A percentile compares a stretch with the other conserved stretches of the same genome.
phyloP scores from a whole-genome alignment of 768 basidiomycete genomes.

The Favolaschia claudopus region DNA sequence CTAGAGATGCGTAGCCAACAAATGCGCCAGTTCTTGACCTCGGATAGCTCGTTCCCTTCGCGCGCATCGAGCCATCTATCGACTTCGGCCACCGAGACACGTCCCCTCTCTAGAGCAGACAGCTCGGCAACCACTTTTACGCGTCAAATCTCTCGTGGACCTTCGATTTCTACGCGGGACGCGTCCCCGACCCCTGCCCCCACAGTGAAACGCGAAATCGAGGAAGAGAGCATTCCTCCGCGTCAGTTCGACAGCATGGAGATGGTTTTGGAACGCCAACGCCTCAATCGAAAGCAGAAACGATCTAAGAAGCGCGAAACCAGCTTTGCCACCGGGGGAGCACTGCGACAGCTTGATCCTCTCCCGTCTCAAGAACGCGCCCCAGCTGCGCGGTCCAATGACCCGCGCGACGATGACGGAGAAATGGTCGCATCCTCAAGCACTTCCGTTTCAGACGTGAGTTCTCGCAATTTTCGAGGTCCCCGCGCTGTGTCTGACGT shows the following conservation, averaged over 20 bases:
- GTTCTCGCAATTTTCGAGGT: constrained; percentile 44
- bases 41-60: constrained; percentile 55
- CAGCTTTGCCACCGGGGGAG: constrained; percentile 33
- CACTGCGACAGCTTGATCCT: constrained; percentile 49
- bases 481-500: constrained; percentile 23
- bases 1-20: constrained; percentile 74
- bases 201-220: constrained; percentile 69
- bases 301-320: constrained; percentile 55
- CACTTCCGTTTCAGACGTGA: constrained; percentile 45
- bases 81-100: constrained; percentile 44
- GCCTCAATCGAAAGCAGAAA: constrained; percentile 62
- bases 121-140: constrained; percentile 45
- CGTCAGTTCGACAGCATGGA: constrained; percentile 81
- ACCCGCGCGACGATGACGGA: constrained; percentile 63
- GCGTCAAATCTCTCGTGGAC: constrained; percentile 53
- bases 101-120: constrained; percentile 44
- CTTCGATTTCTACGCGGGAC: constrained; percentile 59
- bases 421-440: neutral
- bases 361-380: constrained; percentile 62
- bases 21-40: constrained; percentile 81
- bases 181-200: constrained; percentile 57
- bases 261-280: constrained; percentile 75
- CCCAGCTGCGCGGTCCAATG: constrained; percentile 56
- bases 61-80: constrained; percentile 50
- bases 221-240: constrained; percentile 54